Percentiles rank a stretch among this genome's conserved stretches.
phyloP scores from a whole-genome alignment of 192 early-diverging fungal genomes.

The Linnemannia hyalina region DNA sequence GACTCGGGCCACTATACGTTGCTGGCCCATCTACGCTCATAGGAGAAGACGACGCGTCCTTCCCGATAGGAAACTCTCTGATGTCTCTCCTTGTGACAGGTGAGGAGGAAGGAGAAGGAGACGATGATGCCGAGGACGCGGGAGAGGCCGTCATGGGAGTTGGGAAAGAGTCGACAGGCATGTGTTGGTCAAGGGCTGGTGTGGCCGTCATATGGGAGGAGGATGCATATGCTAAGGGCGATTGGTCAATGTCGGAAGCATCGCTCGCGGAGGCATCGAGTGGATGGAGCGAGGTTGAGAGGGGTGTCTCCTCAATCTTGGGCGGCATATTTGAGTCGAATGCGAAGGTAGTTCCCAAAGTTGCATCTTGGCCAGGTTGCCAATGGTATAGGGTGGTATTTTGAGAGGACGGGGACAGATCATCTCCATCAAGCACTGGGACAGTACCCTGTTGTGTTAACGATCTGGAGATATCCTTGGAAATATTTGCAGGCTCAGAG shows the following conservation, averaged over 20 bases:
- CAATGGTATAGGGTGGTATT: background rate
- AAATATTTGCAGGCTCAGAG: slow-evolving; percentile 29
- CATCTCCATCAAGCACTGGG: background rate
- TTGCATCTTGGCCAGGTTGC: background rate
- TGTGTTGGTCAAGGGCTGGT: background rate
- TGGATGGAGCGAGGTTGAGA: slow-evolving; percentile 15
- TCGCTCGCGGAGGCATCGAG: slow-evolving; percentile 2
- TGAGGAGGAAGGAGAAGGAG: slow-evolving; percentile 26
- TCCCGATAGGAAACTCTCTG: background rate
- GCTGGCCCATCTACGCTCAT: background rate
- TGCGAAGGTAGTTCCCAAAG: background rate
- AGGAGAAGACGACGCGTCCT: background rate
- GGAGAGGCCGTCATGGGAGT: slow-evolving; percentile 1
- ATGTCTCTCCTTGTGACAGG: slow-evolving; percentile 7
- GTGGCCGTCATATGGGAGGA: background rate
- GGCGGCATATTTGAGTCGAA: background rate
- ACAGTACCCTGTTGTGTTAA: background rate
- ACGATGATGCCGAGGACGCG: slow-evolving; percentile 11
- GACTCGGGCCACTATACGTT: background rate
- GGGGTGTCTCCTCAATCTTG: background rate
- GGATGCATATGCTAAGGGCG: background rate
- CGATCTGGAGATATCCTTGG: background rate
- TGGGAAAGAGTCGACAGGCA: background rate
- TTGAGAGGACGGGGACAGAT: background rate
- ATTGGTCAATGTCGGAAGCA: background rate